Evolutionary conservation across 169 alveolate species (phyloP), one percentile per base, ranked within the genome.

Genomic region (Plasmodium falciparum): DNA sequence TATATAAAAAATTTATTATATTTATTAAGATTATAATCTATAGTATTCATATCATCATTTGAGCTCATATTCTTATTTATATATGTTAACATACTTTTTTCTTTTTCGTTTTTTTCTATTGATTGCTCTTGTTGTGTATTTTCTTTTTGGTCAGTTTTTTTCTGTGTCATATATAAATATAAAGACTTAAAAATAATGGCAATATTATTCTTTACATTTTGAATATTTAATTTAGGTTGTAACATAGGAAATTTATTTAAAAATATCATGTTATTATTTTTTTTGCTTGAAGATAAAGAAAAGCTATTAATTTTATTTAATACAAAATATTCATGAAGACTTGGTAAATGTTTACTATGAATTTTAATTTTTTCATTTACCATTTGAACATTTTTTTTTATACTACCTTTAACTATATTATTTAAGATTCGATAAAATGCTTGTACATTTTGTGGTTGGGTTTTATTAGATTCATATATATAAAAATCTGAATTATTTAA

Each of bases 241-340:
- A 83, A 54, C 62, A 83, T 20, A 20, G 85, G 85, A 1, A 52
- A 54, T 72, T 70, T 83, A 15, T 15, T 24, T 54, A 83, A 47
- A 83, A 69, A 83, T 26, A 66, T 70, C n/a, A 50, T 15, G 17
- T 11, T 58, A 20, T 20, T 43, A 45, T 39, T 73, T 58, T 83
- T 69, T 33, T 33, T 33, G 45, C 5, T 33, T 45, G 91, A 49
- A 45, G 86, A 56, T 54, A 83, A 83, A 45, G 91, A 65, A 54
- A 83, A 67, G 15, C 80, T 83, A 13, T 50, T 33, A 13, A 83
- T 1, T 17, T 83, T 83, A 56, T 83, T 83, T 33, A 83, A 70
- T 43, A 69, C 85, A 72, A 83, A 83, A 83, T 83, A 83, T 83
- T 83, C 86, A 56, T 83, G 91, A n/a, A 58, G 12, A 26, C 59